Evolutionary conservation across 257 asterid genomes (phyloP).

Genomic region (Capsicum baccatum): DNA sequence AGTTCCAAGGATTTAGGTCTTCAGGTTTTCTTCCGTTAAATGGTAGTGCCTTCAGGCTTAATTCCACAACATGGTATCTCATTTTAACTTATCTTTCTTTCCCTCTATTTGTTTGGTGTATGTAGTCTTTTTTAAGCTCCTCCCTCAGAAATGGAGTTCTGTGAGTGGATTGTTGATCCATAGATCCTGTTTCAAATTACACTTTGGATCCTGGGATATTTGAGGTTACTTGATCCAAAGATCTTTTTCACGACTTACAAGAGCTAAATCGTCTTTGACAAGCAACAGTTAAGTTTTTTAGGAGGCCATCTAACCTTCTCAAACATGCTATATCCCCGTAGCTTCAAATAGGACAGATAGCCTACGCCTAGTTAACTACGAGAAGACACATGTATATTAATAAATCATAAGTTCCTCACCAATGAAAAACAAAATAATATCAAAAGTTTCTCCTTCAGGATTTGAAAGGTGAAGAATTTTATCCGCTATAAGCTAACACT

Average conservation of each 20-base stretch:
- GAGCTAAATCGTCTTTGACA: neutral
- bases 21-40: no score
- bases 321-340: neutral
- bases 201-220: neutral
- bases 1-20: no score
- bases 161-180: neutral
- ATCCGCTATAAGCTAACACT: neutral
- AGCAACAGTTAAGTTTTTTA: neutral
- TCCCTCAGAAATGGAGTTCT: neutral
- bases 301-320: neutral
- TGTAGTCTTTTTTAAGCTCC: neutral
- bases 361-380: neutral
- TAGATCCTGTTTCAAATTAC: neutral
- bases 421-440: neutral
- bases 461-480: neutral
- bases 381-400: neutral
- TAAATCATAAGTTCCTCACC: neutral
- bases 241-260: neutral
- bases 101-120: neutral
- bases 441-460: neutral
- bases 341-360: neutral
- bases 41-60: no score
- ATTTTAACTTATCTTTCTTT: neutral
- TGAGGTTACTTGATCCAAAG: neutral
- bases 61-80: neutral